phyloP scores from a whole-genome alignment of 176 grass and related monocot genomes.

The Avena atlantica region DNA sequence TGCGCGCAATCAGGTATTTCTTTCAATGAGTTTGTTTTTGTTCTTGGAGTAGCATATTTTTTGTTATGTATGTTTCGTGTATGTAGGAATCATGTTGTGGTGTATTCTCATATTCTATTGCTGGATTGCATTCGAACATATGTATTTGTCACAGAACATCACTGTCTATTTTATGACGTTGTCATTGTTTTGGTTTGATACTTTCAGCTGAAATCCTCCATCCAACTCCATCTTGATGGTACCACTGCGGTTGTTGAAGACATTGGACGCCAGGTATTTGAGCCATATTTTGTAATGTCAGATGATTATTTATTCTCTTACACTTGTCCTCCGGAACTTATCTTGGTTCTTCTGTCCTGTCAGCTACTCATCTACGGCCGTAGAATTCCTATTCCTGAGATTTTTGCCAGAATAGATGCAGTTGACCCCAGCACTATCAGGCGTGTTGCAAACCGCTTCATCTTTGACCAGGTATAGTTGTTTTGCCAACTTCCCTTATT shows the following conservation, averaged over 20 bases:
- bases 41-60: neutral
- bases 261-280: conserved; percentile 90
- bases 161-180: conserved; percentile 21
- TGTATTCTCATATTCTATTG: conserved; percentile 13
- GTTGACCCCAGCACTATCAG: conserved; percentile 93
- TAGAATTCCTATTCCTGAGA: conserved; percentile 82
- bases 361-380: conserved; percentile 92
- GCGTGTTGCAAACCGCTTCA: conserved; percentile 96
- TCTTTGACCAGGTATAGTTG: conserved; percentile 90
- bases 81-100: conserved; percentile 17
- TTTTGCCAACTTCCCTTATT: neutral
- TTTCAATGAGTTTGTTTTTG: neutral
- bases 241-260: conserved; percentile 91
- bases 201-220: conserved; percentile 96
- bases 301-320: conserved; percentile 4
- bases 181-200: conserved; percentile 36
- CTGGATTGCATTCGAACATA: neutral
- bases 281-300: neutral
- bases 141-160: neutral
- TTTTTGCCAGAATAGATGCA: conserved; percentile 99
- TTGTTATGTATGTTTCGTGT: neutral
- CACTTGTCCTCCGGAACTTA: neutral
- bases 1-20: conserved; percentile 91
- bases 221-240: conserved; percentile 97
- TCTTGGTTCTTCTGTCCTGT: conserved; percentile 28